phyloP scores from a whole-genome alignment of 2,329 filamentous ascomycete species.

The Neonectria faginata region DNA sequence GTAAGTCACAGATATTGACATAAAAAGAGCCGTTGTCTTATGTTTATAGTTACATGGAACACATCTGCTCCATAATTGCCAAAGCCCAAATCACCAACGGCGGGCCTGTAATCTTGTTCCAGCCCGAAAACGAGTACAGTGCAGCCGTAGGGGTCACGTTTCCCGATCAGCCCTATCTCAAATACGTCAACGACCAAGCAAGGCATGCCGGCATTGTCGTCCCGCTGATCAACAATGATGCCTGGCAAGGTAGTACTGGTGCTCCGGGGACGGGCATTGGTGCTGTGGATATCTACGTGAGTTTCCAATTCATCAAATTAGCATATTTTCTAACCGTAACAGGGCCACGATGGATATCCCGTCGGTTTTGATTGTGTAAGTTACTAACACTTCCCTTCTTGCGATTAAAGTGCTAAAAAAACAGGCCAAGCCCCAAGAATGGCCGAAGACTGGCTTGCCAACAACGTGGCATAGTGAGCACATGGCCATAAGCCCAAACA shows the following conservation, averaged over 20 bases:
- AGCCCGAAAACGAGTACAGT: slow-evolving; percentile 86
- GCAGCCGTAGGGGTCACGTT: slow-evolving; percentile 63
- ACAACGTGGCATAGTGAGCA: slow-evolving; percentile 64
- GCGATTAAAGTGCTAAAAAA: neutral
- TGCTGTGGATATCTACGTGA: slow-evolving; percentile 68
- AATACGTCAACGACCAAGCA: slow-evolving; percentile 76
- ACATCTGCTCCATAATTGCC: slow-evolving; percentile 75
- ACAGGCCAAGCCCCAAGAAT: slow-evolving; percentile 60
- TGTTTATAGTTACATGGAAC: slow-evolving; percentile 58
- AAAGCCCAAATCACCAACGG: slow-evolving; percentile 85
- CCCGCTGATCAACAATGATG: slow-evolving; percentile 82
- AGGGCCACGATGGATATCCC: slow-evolving; percentile 73
- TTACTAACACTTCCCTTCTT: rapidly evolving
- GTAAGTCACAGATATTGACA: slow-evolving; percentile 51
- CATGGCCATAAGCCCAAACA: slow-evolving; percentile 70
- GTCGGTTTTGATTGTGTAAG: slow-evolving; percentile 66
- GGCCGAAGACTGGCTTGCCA: slow-evolving; percentile 49
- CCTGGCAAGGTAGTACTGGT: slow-evolving; percentile 68
- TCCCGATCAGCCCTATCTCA: slow-evolving; percentile 76
- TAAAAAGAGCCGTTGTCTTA: neutral
- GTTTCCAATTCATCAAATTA: rapidly evolving
- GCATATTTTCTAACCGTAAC: rapidly evolving
- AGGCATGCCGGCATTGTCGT: slow-evolving; percentile 77
- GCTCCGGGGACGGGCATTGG: slow-evolving; percentile 70
- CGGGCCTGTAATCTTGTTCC: slow-evolving; percentile 81